Evolutionary conservation across 441 rosid species (phyloP).

Genomic region (Bruguiera hainesii): DNA sequence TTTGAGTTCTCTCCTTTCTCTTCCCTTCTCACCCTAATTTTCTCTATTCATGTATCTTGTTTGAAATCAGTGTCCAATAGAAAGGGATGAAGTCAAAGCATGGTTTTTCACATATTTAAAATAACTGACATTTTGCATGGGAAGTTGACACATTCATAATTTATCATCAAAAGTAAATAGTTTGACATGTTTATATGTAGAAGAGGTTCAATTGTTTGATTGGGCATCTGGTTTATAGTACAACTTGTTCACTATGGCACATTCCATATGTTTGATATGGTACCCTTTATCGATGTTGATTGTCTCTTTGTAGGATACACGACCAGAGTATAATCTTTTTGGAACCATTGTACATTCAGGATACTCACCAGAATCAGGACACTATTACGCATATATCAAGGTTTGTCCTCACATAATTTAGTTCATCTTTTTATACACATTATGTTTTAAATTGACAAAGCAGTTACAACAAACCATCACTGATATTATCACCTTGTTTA

Average conservation of each 20-base stretch:
- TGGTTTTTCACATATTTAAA: no score
- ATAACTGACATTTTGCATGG: no score
- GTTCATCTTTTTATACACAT: not conserved
- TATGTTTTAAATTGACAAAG: conserved; percentile 6
- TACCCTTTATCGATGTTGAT: conserved; percentile 4
- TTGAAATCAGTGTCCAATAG: no score
- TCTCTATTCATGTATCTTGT: no score
- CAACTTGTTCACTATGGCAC: not conserved
- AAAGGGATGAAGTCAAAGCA: no score
- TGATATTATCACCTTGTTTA: conserved; percentile 22
- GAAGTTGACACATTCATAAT: no score
- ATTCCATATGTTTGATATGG: conserved; percentile 7
- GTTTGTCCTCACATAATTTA: conserved; percentile 24
- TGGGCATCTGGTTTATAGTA: conserved; percentile 3
- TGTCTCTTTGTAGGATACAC: conserved; percentile 58
- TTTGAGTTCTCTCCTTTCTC: no score
- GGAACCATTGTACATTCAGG: conserved; percentile 97
- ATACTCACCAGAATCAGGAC: conserved; percentile 87
- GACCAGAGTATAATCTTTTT: conserved; percentile 84
- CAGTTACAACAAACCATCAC: conserved; percentile 5
- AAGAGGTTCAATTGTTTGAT: not conserved
- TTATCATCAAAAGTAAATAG: no score
- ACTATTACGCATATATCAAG: conserved; percentile 96
- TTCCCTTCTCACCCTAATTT: no score
- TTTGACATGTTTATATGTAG: not conserved